Conservation (phyloP, 2,329 filamentous ascomycete species). For the Penicillium sp. region DNA sequence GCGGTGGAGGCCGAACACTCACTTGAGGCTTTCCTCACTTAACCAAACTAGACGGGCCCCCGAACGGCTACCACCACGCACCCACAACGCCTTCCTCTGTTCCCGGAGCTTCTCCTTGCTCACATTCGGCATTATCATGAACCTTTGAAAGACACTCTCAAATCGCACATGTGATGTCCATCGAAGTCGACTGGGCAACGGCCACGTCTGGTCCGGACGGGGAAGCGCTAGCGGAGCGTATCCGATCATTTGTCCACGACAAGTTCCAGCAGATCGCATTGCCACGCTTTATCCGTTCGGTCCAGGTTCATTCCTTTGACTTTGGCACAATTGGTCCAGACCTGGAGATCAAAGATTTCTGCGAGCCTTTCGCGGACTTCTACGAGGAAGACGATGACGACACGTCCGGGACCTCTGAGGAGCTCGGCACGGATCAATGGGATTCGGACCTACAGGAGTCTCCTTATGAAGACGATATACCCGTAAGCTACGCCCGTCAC, state of each 20-base stretch:
- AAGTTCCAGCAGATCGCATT: constrained; percentile 91
- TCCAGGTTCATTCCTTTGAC: constrained; percentile 89
- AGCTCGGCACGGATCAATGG: constrained; percentile 28
- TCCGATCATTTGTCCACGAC: constrained; percentile 90
- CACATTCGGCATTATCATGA: not conserved
- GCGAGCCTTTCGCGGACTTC: constrained; percentile 91
- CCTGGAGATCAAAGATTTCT: constrained; percentile 93
- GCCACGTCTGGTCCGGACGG: constrained; percentile 88
- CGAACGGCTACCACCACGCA: too few species aligned
- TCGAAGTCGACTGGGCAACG: constrained; percentile 95
- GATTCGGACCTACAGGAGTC: constrained; percentile 23
- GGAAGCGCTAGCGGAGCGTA: constrained; percentile 74
- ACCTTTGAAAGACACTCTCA: constrained; percentile 1
- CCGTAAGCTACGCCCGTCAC: constrained; percentile 23
- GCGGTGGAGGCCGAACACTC: too few species aligned
- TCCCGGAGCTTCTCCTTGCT: constrained; percentile 1
- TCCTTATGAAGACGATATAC: constrained; percentile 31
- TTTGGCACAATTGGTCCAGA: constrained; percentile 81
- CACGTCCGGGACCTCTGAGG: constrained; percentile 37
- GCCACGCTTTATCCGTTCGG: constrained; percentile 93
- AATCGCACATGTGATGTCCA: constrained; percentile 68
- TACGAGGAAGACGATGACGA: constrained; percentile 73
- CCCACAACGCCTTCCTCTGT: too few species aligned
- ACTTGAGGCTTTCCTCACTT: too few species aligned
- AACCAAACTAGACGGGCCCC: too few species aligned